These are phyloP conservation scores for Sarocladium oryzae DNA, from an alignment of 2,329 filamentous ascomycete species.

Conservation along the genomic window DNA sequence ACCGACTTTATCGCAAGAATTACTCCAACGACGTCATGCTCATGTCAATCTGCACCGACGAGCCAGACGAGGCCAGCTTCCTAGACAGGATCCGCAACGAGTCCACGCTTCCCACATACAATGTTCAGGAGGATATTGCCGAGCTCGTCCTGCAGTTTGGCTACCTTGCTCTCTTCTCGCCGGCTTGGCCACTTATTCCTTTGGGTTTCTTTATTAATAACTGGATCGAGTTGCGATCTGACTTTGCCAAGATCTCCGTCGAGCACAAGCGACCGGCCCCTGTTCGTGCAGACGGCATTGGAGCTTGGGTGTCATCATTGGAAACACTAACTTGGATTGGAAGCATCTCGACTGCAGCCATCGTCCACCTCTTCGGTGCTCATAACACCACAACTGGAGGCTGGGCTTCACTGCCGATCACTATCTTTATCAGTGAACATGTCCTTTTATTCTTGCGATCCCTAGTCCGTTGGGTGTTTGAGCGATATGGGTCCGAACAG, in stretches of 20 bases:
- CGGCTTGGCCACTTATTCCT: slow-evolving; percentile 69
- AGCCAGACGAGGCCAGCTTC: slow-evolving; percentile 57
- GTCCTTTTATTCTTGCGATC: slow-evolving; percentile 56
- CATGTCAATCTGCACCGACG: slow-evolving; percentile 44
- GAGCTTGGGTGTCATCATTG: slow-evolving; percentile 64
- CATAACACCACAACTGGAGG: slow-evolving; percentile 49
- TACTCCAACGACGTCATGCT: slow-evolving; percentile 37
- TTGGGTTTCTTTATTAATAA: slow-evolving; percentile 70
- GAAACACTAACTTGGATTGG: slow-evolving; percentile 67
- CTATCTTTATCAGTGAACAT: slow-evolving; percentile 69
- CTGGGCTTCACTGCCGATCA: slow-evolving; percentile 60
- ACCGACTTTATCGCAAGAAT: slow-evolving; percentile 25
- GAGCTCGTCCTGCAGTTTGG: slow-evolving; percentile 72
- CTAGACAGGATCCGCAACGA: slow-evolving; percentile 59
- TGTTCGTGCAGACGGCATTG: slow-evolving; percentile 64
- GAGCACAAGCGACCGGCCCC: slow-evolving; percentile 68
- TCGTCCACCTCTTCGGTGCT: slow-evolving; percentile 65
- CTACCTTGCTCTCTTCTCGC: slow-evolving; percentile 66
- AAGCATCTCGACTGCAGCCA: slow-evolving; percentile 63
- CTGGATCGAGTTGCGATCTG: slow-evolving; percentile 70
- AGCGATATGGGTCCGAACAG: slow-evolving; percentile 32
- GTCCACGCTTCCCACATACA: slow-evolving; percentile 60
- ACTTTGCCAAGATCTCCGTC: slow-evolving; percentile 69
- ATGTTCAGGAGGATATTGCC: slow-evolving; percentile 65
- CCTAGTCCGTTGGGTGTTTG: slow-evolving; percentile 28